These are phyloP conservation scores for Berkeleyomyces rouxiae DNA, from an alignment of 2,329 filamentous ascomycete species.

Conservation along the genomic window DNA sequence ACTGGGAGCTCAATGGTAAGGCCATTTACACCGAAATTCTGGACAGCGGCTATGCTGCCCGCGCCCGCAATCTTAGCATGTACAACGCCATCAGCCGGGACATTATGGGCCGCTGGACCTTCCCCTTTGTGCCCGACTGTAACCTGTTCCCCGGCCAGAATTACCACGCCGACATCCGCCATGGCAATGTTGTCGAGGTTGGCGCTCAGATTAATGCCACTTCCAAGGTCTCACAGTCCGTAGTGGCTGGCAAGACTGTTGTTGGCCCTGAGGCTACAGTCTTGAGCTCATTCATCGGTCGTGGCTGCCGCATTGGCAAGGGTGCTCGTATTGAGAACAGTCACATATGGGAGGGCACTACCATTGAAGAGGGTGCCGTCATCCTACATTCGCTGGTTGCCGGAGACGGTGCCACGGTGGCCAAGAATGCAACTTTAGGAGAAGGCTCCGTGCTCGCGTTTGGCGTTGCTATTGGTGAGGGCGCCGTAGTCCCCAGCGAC, in stretches of 20 bases:
- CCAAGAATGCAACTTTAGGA: slow-evolving; percentile 51
- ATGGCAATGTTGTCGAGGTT: slow-evolving; percentile 36
- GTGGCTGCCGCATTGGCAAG: slow-evolving; percentile 70
- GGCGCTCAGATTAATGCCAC: slow-evolving; percentile 57
- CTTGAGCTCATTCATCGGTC: slow-evolving; percentile 63
- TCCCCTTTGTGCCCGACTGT: slow-evolving; percentile 75
- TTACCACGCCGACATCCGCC: slow-evolving; percentile 48
- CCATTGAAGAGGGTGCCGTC: slow-evolving; percentile 56
- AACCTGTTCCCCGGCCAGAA: slow-evolving; percentile 66
- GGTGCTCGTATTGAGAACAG: slow-evolving; percentile 65
- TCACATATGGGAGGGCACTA: slow-evolving; percentile 75
- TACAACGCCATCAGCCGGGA: slow-evolving; percentile 84
- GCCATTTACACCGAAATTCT: slow-evolving; percentile 87
- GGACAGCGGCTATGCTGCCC: slow-evolving; percentile 66
- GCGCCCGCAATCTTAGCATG: slow-evolving; percentile 70
- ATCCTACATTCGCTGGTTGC: slow-evolving; percentile 63
- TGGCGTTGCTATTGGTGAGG: slow-evolving; percentile 54
- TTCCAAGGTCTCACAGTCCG: slow-evolving; percentile 51
- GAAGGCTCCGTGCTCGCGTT: slow-evolving; percentile 66
- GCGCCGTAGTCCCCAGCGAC: slow-evolving; percentile 27
- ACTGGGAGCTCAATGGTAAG: slow-evolving; percentile 93
- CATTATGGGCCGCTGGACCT: slow-evolving; percentile 73
- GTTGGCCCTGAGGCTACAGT: slow-evolving; percentile 59
- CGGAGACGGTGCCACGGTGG: slow-evolving; percentile 46
- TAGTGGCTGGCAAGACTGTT: slow-evolving; percentile 60